Conservation (phyloP, 1,139 yeast species). For the Nakaseomyces glabratus region DNA sequence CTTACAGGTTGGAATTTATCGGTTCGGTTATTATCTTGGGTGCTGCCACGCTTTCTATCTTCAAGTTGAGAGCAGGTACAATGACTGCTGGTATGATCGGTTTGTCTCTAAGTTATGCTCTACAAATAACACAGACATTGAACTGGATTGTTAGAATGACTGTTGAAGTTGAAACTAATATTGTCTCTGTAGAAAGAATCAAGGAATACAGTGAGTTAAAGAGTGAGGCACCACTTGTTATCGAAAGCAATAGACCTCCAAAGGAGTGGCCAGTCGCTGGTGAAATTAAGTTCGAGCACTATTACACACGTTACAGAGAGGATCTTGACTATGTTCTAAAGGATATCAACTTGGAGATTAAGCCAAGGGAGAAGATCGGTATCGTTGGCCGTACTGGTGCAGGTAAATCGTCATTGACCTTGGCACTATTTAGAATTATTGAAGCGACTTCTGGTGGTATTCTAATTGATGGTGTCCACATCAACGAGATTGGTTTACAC, state of each 20-base stretch:
- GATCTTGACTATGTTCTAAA: conserved; percentile 76
- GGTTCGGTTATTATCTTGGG: conserved; percentile 82
- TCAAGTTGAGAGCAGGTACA: conserved; percentile 55
- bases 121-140: conserved; percentile 84
- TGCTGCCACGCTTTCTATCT: conserved; percentile 73
- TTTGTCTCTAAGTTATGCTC: conserved; percentile 82
- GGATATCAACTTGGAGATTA: conserved; percentile 55
- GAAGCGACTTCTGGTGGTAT: conserved; percentile 72
- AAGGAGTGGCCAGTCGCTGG: conserved; percentile 73
- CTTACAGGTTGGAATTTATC: conserved; percentile 81
- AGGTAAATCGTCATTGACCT: conserved; percentile 84
- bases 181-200: conserved; percentile 92
- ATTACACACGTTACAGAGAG: conserved; percentile 77
- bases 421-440: conserved; percentile 83
- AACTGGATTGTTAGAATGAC: conserved; percentile 99
- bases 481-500: conserved; percentile 62
- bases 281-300: conserved; percentile 58
- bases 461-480: conserved; percentile 61
- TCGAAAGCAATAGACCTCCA: conserved; percentile 63
- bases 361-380: conserved; percentile 80
- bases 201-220: conserved; percentile 69
- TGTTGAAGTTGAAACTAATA: conserved; percentile 93
- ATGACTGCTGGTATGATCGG: conserved; percentile 89
- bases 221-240: conserved; percentile 74
- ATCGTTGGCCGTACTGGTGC: conserved; percentile 97